Percentiles rank a stretch among this genome's conserved stretches.
Conservation (phyloP, 1,284 basidiomycete genomes). For the Marasmius sp. region DNA sequence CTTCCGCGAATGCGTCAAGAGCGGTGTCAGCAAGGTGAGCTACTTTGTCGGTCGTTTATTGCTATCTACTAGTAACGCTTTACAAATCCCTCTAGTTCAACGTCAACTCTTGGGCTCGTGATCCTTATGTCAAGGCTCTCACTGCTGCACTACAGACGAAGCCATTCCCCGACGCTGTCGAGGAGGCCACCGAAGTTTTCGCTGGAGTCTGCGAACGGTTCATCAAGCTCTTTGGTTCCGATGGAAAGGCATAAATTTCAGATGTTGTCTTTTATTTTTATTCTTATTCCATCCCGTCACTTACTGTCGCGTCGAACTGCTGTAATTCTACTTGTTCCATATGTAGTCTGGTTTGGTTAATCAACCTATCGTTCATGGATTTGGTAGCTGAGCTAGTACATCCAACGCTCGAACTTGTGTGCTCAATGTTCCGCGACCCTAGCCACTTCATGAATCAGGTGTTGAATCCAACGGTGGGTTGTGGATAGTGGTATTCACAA, state of each 20-base stretch:
- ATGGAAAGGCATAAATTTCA: conserved; percentile 34
- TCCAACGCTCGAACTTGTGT: no score
- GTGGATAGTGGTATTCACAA: no score
- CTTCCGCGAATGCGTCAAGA: conserved; percentile 44
- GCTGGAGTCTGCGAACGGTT: conserved; percentile 41
- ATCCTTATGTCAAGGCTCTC: conserved; percentile 41
- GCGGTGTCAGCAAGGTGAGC: conserved; percentile 44
- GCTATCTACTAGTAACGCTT: background rate
- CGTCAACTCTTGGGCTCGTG: conserved; percentile 48
- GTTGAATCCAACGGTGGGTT: no score
- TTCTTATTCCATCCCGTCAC: no score
- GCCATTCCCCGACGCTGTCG: conserved; percentile 47
- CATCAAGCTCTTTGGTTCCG: conserved; percentile 41
- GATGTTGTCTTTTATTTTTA: background rate
- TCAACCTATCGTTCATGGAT: no score
- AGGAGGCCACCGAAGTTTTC: conserved; percentile 45
- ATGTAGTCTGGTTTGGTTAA: no score
- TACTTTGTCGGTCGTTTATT: background rate
- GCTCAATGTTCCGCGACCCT: no score
- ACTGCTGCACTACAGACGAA: conserved; percentile 31
- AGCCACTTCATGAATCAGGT: no score
- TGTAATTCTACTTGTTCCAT: no score
- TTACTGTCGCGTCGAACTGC: no score
- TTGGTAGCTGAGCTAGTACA: no score
- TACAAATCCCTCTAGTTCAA: conserved; percentile 35